Evolutionary conservation across 805 yeast species (phyloP).

Genomic region (Candida insectorum): DNA sequence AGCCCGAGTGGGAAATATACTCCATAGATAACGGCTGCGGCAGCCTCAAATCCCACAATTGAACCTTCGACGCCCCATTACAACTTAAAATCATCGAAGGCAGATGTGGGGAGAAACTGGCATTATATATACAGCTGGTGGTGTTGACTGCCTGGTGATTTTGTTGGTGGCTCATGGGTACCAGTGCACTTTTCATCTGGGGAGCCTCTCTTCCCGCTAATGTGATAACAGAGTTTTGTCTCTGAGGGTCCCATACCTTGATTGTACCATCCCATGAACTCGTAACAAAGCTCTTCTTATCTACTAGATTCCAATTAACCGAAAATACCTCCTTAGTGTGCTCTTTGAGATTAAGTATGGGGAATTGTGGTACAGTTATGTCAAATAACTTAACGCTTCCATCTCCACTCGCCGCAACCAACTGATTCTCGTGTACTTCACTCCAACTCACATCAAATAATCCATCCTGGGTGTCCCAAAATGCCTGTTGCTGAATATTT

Average conservation of each 20-base stretch:
- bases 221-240: constrained; percentile 56
- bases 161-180: constrained; percentile 31
- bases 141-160: constrained; percentile 29
- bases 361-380: constrained; percentile 59
- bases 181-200: constrained; percentile 22
- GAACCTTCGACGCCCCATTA: constrained; percentile 69
- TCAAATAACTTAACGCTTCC: constrained; percentile 85
- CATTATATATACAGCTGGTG: constrained; percentile 70
- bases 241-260: constrained; percentile 70
- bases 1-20: constrained; percentile 71
- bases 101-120: constrained; percentile 81
- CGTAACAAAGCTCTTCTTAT: constrained; percentile 65
- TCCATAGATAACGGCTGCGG: constrained; percentile 59
- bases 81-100: constrained; percentile 67
- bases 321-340: constrained; percentile 75
- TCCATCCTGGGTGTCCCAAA: constrained; percentile 92
- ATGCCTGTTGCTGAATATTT: constrained; percentile 45
- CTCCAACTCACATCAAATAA: constrained; percentile 87
- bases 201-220: constrained; percentile 37
- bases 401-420: constrained; percentile 82
- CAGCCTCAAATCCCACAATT: constrained; percentile 78
- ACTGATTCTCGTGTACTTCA: constrained; percentile 84
- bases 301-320: constrained; percentile 69
- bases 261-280: constrained; percentile 93
- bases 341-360: constrained; percentile 71